Conservation (phyloP, 805 yeast species). For the Debaryomyces castellii region DNA sequence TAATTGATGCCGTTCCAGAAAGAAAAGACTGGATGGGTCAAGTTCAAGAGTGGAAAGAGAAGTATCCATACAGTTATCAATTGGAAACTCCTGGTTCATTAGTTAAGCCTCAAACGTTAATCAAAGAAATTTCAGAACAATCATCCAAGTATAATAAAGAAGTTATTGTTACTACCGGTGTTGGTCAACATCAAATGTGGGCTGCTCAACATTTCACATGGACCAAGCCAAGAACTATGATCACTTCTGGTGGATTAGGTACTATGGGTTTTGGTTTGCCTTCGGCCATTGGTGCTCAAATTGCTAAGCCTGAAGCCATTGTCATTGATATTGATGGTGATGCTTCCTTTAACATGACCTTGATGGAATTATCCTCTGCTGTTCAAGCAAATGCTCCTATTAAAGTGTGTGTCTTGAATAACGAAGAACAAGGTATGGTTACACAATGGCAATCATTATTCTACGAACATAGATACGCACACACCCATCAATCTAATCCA, state of each 20-base stretch:
- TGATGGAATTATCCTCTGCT: conserved; percentile 89
- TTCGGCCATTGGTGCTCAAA: conserved; percentile 97
- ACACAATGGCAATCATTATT: conserved; percentile 99
- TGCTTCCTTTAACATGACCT: conserved; percentile 98
- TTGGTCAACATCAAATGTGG: conserved; percentile 99
- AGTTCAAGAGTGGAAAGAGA: conserved; percentile 77
- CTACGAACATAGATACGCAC: conserved; percentile 96
- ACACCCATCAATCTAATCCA: conserved; percentile 95
- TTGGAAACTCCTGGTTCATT: conserved; percentile 74
- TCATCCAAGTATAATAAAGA: conserved; percentile 64
- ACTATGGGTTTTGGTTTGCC: conserved; percentile 99
- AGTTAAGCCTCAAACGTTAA: conserved; percentile 92
- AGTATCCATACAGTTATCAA: conserved; percentile 84
- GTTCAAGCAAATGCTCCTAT: conserved; percentile 92
- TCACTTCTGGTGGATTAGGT: conserved; percentile 98
- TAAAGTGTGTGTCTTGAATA: conserved; percentile 84
- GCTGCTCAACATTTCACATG: conserved; percentile 97
- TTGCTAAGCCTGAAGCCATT: conserved; percentile 90
- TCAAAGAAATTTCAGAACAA: conserved; percentile 73
- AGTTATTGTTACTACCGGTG: conserved; percentile 93
- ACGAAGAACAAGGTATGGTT: conserved; percentile 99
- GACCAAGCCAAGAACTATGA: conserved; percentile 88
- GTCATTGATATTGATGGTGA: conserved; percentile 98
- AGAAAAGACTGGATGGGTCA: conserved; percentile 80
- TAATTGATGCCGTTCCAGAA: conserved; percentile 58